Conservation (phyloP, 805 yeast species). For the Lachancea nothofagi region DNA sequence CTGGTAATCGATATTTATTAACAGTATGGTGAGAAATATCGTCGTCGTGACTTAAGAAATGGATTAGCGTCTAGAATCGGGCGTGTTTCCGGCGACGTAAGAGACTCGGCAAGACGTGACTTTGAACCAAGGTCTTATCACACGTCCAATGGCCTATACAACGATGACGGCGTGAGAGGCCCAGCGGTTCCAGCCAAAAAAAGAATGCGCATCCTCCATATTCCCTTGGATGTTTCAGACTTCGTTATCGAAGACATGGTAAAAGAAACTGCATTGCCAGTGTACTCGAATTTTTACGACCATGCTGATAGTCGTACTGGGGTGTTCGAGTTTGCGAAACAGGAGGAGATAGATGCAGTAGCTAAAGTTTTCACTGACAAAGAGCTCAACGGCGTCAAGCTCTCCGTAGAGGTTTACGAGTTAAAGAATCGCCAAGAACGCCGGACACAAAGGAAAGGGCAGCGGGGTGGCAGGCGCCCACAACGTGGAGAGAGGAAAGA, state of each 20-base stretch:
- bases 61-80: slow-evolving; percentile 26
- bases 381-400: slow-evolving; percentile 18
- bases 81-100: slow-evolving; percentile 1
- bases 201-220: slow-evolving; percentile 21
- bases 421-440: slow-evolving; percentile 7
- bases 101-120: slow-evolving; percentile 8
- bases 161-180: slow-evolving; percentile 4
- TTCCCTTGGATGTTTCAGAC: slow-evolving; percentile 30
- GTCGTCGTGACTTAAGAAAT: slow-evolving; percentile 33
- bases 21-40: slow-evolving; percentile 21
- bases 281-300: slow-evolving; percentile 24
- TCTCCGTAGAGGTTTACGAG: slow-evolving; percentile 24
- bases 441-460: slow-evolving; percentile 6
- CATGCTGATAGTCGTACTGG: slow-evolving; percentile 28
- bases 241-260: slow-evolving; percentile 29
- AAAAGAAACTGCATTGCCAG: slow-evolving; percentile 23
- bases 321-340: slow-evolving; percentile 24
- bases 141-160: neutral
- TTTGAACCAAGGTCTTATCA: slow-evolving; percentile 8
- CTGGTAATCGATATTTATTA: slow-evolving; percentile 1
- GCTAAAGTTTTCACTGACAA: slow-evolving; percentile 22
- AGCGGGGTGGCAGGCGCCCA: slow-evolving; percentile 5
- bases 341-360: slow-evolving; percentile 19
- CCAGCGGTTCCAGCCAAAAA: slow-evolving; percentile 12
- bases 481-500: slow-evolving; percentile 3